Percentiles rank a stretch among this genome's conserved stretches.
These are phyloP conservation scores for Diaporthe helianthi DNA, from an alignment of 2,329 filamentous ascomycete species.

Conservation along the genomic window DNA sequence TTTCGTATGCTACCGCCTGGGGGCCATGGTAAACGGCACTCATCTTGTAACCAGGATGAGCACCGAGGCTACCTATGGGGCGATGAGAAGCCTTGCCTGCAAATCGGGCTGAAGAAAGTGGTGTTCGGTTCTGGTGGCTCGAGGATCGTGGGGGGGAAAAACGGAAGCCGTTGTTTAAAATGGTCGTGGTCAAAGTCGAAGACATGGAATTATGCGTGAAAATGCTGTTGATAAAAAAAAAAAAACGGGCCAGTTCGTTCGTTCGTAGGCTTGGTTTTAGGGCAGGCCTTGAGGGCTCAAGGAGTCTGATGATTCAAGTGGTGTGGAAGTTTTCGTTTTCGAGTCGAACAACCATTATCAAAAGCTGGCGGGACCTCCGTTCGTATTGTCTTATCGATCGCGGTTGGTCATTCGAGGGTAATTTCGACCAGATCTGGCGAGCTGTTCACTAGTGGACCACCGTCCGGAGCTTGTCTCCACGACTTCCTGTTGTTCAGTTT, in stretches of 20 bases:
- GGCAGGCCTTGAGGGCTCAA: slow-evolving; percentile 1
- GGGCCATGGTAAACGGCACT: slow-evolving; percentile 34
- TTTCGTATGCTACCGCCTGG: slow-evolving; percentile 33
- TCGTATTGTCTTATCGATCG: slow-evolving; percentile 26
- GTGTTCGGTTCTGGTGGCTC: slow-evolving; percentile 22
- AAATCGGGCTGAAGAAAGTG: not conserved
- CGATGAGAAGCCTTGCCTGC: not conserved
- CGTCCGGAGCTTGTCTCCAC: not conserved
- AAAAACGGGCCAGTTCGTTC: not conserved
- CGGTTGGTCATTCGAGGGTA: slow-evolving; percentile 17
- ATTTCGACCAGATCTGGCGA: not conserved
- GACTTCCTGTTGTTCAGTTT: slow-evolving; percentile 28
- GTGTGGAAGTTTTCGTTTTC: not conserved
- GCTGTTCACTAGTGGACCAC: not conserved
- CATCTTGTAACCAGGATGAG: slow-evolving; percentile 28
- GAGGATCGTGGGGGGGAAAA: slow-evolving; percentile 25
- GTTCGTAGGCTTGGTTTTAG: not conserved
- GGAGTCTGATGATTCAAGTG: not conserved
- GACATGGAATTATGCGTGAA: slow-evolving; percentile 30
- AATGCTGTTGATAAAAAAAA: not conserved
- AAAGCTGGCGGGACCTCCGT: not conserved
- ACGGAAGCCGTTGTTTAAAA: slow-evolving; percentile 31
- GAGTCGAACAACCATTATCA: slow-evolving; percentile 20
- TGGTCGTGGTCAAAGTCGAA: slow-evolving; percentile 30
- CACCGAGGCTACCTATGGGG: slow-evolving; percentile 2